These are phyloP conservation scores for Capillidium heterosporum DNA, from an alignment of 371 early-diverging fungal genomes.

Conservation along the genomic window DNA sequence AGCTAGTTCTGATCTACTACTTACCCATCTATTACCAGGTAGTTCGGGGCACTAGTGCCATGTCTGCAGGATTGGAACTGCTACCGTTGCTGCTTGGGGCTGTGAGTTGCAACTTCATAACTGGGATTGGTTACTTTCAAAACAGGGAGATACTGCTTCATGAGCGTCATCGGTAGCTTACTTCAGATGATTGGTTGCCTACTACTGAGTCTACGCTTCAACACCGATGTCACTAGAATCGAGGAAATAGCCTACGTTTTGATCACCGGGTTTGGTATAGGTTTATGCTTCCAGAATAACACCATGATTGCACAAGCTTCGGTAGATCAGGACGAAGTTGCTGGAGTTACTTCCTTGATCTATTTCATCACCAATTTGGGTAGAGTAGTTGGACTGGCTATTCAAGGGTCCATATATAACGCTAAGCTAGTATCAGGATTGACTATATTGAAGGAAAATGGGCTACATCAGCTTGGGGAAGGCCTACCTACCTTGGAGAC, in stretches of 20 bases:
- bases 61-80: constrained; percentile 33
- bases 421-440: constrained; percentile 10
- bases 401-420: constrained; percentile 26
- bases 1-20: constrained; percentile 48
- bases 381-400: constrained; percentile 28
- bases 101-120: constrained; percentile 11
- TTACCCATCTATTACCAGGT: constrained; percentile 33
- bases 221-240: background rate
- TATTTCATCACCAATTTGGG: constrained; percentile 27
- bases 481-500: no score
- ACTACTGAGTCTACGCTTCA: background rate
- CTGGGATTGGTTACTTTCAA: background rate
- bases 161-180: background rate
- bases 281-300: constrained; percentile 15
- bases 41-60: constrained; percentile 19
- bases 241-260: background rate
- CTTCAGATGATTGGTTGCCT: background rate
- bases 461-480: no score
- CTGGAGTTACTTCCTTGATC: constrained; percentile 22
- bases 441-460: background rate
- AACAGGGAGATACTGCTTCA: background rate
- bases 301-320: constrained; percentile 28
- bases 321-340: constrained; percentile 18
- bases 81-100: constrained; percentile 33
- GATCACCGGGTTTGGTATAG: constrained; percentile 16